A percentile compares a stretch with the other conserved stretches of the same genome.
Evolutionary conservation across 352 stramenopile genomes (phyloP).

Genomic region (Aphanomyces stellatus): DNA sequence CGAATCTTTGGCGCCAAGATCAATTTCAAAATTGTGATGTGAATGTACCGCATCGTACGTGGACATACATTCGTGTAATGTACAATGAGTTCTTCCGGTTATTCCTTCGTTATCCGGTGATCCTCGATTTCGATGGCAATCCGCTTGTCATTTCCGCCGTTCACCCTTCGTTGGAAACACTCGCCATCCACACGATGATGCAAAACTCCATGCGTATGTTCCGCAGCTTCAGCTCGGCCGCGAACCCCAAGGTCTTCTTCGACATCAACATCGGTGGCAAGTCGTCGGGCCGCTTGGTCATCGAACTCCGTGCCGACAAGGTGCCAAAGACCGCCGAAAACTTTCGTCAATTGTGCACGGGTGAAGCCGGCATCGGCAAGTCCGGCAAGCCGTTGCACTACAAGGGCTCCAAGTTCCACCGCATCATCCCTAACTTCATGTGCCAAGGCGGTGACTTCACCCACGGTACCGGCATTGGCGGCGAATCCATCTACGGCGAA

Average conservation of each 20-base stretch:
- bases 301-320: slow-evolving; percentile 91
- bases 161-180: too few species aligned
- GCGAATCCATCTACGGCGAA: slow-evolving; percentile 91
- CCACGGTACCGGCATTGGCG: slow-evolving; percentile 76
- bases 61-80: too few species aligned
- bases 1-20: too few species aligned
- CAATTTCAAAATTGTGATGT: too few species aligned
- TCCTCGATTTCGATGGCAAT: not conserved
- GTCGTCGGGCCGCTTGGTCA: slow-evolving; percentile 70
- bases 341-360: slow-evolving; percentile 96
- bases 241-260: slow-evolving; percentile 93
- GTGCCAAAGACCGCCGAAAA: slow-evolving; percentile 98
- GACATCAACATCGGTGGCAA: slow-evolving; percentile 93
- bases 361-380: slow-evolving; percentile 89
- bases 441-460: slow-evolving; percentile 98
- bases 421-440: slow-evolving; percentile 92
- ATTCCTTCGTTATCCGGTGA: too few species aligned
- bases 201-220: not conserved
- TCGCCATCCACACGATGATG: too few species aligned
- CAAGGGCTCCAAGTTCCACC: slow-evolving; percentile 89
- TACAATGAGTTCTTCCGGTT: too few species aligned
- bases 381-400: slow-evolving; percentile 78
- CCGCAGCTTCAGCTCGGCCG: slow-evolving; percentile 49
- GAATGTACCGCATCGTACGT: too few species aligned
- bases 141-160: too few species aligned